A percentile compares a stretch with the other conserved stretches of the same genome.
Evolutionary conservation across 2,329 filamentous ascomycete species (phyloP).

Genomic region (Endocalyx cinctus): DNA sequence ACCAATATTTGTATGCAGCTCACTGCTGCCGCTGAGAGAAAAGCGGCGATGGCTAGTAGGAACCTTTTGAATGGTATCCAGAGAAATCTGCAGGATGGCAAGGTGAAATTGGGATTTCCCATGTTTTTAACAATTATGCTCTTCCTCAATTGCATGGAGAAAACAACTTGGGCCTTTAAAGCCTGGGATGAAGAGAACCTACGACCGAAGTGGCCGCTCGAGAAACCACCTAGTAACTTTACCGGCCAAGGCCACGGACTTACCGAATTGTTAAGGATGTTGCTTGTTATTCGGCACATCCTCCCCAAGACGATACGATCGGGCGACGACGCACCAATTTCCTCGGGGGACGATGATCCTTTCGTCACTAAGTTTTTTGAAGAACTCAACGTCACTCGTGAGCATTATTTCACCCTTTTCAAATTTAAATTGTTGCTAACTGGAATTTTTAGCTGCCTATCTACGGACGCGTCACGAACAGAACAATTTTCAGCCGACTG

Average conservation of each 20-base stretch:
- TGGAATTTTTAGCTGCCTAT: conserved; percentile 29
- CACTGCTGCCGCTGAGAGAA: conserved; percentile 60
- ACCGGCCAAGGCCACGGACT: conserved; percentile 56
- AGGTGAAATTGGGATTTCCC: conserved; percentile 54
- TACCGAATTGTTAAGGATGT: conserved; percentile 55
- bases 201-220: conserved; percentile 56
- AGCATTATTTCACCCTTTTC: conserved; percentile 28
- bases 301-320: conserved; percentile 48
- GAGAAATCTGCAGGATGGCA: conserved; percentile 56
- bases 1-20: conserved; percentile 61
- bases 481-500: conserved; percentile 45
- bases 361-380: conserved; percentile 49
- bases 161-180: conserved; percentile 65
- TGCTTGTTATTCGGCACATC: conserved; percentile 55
- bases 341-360: conserved; percentile 42
- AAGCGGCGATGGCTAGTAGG: conserved; percentile 56
- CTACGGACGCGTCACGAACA: conserved; percentile 44
- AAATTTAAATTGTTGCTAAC: neutral
- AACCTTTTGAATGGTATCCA: conserved; percentile 57
- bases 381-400: conserved; percentile 53
- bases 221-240: conserved; percentile 51
- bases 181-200: conserved; percentile 62
- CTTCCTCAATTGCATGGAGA: conserved; percentile 62
- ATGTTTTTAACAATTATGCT: conserved; percentile 59
- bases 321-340: conserved; percentile 43